These are phyloP conservation scores for Aspergillus awamori DNA, from an alignment of 2,329 filamentous ascomycete genomes.

Conservation along the genomic window DNA sequence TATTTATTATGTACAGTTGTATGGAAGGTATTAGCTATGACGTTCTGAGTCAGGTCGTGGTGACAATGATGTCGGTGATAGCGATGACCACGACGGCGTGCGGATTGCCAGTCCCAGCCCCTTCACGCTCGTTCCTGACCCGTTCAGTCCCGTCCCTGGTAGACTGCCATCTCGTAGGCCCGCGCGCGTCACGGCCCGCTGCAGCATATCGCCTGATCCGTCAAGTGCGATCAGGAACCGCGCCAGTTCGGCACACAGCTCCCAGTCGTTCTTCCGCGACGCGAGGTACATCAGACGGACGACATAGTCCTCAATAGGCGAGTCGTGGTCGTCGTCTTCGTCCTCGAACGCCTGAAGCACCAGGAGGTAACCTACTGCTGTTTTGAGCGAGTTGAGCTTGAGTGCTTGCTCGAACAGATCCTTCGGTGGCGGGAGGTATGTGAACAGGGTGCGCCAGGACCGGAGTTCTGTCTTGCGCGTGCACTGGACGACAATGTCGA, in stretches of 20 bases:
- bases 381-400: slow-evolving; percentile 82
- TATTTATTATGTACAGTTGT: slow-evolving; percentile 14
- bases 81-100: slow-evolving; percentile 37
- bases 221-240: slow-evolving; percentile 94
- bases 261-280: slow-evolving; percentile 86
- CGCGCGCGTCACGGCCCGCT: slow-evolving; percentile 47
- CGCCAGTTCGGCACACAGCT: slow-evolving; percentile 90
- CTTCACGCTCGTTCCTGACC: slow-evolving; percentile 32
- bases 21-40: neutral
- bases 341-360: slow-evolving; percentile 80
- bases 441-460: slow-evolving; percentile 92
- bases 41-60: slow-evolving; percentile 12
- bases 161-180: slow-evolving; percentile 31
- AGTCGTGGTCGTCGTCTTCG: slow-evolving; percentile 52
- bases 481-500: slow-evolving; percentile 95
- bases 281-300: slow-evolving; percentile 80
- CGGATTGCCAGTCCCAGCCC: slow-evolving; percentile 40
- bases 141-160: slow-evolving; percentile 22
- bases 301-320: slow-evolving; percentile 59
- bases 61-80: slow-evolving; percentile 34
- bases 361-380: slow-evolving; percentile 92
- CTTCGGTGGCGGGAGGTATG: slow-evolving; percentile 84
- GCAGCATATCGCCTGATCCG: slow-evolving; percentile 76
- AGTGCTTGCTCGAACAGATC: slow-evolving; percentile 93
- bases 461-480: slow-evolving; percentile 95